Evolutionary conservation across 306 rosid species (phyloP), one percentile per base, ranked within the genome.

Genomic region (Malus orientalis): DNA sequence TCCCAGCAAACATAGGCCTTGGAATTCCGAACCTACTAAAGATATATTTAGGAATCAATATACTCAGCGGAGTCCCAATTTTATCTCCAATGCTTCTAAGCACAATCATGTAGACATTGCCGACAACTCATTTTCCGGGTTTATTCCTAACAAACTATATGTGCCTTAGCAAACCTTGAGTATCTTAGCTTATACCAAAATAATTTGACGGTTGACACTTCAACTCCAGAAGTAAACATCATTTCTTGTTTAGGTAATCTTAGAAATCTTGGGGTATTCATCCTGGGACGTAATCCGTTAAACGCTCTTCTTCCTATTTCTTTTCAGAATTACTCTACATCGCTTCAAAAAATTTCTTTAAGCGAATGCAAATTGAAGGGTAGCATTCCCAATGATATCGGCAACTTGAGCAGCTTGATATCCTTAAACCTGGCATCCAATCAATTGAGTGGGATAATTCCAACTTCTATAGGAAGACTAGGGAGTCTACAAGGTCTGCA

Each of bases 1-100:
- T 80, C 33, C 74, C 79, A 29, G 55, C 79, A 59, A 27, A 47
- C 23, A 10, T 44, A 8, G 74, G 71, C 20, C 0, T 45, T 16
- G 47, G 49, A 11, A 42, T 74, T 74, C 83, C 79, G 44, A 80
- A 80, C 19, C 75, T 80, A 44, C 32, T 6, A 4, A 4, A 25
- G 5, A 38, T 68, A 11, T 5, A 6, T 20, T 8, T 18, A 16
- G 3, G 13, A 58, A 1, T 20, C 1, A 58, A 58, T 4, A 58
- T 10, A 58, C 63, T 58, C 3, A n/a, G 13, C 13, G 63, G 63
- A 58, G 29, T 8, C 63, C 63, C 14, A 20, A 58, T 4, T 58
- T 4, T 23, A 58, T 58, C 63, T 58, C 63, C 5, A 58, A 58
- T 58, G 63, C 12, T 58, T 58, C 63, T n/a, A 58, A 20, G 30